phyloP scores from a whole-genome alignment of 129 eudicot genomes.

The Daucus carota region DH1_v3.0 NC_030386.2:33619501-33620000 shows the following conservation, averaged over 20 bases:
- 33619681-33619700: not conserved
- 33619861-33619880: not conserved
- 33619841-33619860: not conserved
- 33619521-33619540: too few species aligned
- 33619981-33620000: constrained; percentile 60
- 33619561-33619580: constrained; percentile 99
- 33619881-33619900: not conserved
- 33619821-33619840: too few species aligned
- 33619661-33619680: not conserved
- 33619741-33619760: not conserved
- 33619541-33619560: constrained; percentile 69
- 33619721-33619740: too few species aligned
- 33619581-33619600: constrained; percentile 99
- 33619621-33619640: constrained; percentile 23
- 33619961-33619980: constrained; percentile 30
- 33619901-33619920: not conserved
- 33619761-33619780: not conserved
- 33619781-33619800: not conserved
- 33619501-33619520: too few species aligned
- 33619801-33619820: not conserved
- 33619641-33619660: not conserved
- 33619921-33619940: not conserved
- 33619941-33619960: constrained; percentile 2
- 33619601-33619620: constrained; percentile 95
- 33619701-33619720: not conserved